Percentiles rank a stretch among this genome's conserved stretches.
Conservation (phyloP, 805 yeast genomes). For the Barnettozyma siamensis region DNA sequence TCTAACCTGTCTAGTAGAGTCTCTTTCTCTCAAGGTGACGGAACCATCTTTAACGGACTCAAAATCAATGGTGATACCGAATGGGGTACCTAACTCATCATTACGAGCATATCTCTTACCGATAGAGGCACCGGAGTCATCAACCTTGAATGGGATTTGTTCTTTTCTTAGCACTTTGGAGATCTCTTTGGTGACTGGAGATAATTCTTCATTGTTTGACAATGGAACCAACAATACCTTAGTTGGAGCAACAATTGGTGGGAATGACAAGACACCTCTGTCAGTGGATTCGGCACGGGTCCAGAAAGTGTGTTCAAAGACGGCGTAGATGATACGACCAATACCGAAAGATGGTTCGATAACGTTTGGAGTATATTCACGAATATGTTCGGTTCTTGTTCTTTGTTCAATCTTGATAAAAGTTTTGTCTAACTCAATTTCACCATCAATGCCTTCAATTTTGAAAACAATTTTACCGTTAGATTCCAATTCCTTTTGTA, state of each 20-base stretch:
- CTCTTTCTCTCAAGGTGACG: slow-evolving; percentile 95
- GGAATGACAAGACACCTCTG: slow-evolving; percentile 87
- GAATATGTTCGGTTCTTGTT: slow-evolving; percentile 79
- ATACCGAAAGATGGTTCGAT: slow-evolving; percentile 99
- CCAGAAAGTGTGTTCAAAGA: slow-evolving; percentile 96
- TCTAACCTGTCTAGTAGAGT: slow-evolving; percentile 93
- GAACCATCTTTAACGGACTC: slow-evolving; percentile 84
- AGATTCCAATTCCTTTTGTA: slow-evolving; percentile 58
- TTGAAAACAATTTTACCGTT: slow-evolving; percentile 60
- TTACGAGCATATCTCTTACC: slow-evolving; percentile 98
- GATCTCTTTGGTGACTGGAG: slow-evolving; percentile 66
- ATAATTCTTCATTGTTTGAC: slow-evolving; percentile 74
- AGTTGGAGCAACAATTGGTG: slow-evolving; percentile 95
- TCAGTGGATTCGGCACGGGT: slow-evolving; percentile 83
- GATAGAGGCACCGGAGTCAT: slow-evolving; percentile 94
- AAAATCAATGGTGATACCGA: slow-evolving; percentile 95
- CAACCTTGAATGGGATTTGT: slow-evolving; percentile 91
- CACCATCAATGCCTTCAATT: slow-evolving; percentile 59
- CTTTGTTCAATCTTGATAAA: slow-evolving; percentile 73
- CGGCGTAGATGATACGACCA: slow-evolving; percentile 90
- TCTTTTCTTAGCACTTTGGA: slow-evolving; percentile 66
- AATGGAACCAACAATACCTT: slow-evolving; percentile 94
- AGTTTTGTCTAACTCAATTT: slow-evolving; percentile 65
- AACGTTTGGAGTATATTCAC: slow-evolving; percentile 95
- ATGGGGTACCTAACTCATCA: slow-evolving; percentile 98